phyloP scores from a whole-genome alignment of 164 flowering plant species.

The Platanus orientalis region DNA sequence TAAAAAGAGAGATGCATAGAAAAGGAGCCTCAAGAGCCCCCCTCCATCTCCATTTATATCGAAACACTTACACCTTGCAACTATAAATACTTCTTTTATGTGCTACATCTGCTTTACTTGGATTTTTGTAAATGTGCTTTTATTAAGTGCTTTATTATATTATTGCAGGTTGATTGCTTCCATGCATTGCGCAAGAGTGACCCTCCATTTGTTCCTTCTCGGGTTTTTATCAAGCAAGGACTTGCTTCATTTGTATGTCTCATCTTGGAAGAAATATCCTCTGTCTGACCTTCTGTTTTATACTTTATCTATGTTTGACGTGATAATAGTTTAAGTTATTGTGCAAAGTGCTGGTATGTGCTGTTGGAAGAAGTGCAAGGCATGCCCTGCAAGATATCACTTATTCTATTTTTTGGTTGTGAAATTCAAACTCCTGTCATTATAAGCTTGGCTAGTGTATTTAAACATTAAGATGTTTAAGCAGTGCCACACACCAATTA shows the following conservation, averaged over 20 bases:
- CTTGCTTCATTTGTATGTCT: conserved; percentile 80
- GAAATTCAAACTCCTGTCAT: background rate
- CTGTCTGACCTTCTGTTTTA: background rate
- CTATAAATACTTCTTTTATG: background rate
- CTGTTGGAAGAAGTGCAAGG: background rate
- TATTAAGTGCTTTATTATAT: conserved; percentile 6
- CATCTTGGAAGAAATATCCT: background rate
- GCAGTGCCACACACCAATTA: too few relatives aligned
- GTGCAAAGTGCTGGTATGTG: background rate
- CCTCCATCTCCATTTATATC: too few relatives aligned
- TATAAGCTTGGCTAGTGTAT: too few relatives aligned
- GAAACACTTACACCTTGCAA: too few relatives aligned
- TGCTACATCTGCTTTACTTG: background rate
- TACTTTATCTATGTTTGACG: background rate
- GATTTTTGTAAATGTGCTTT: background rate
- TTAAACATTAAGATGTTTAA: too few relatives aligned
- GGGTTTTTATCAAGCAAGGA: conserved; percentile 82
- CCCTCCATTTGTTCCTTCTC: conserved; percentile 82
- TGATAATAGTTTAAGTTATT: background rate
- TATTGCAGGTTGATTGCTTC: conserved; percentile 83
- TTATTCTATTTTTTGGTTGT: background rate
- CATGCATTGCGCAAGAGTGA: conserved; percentile 91
- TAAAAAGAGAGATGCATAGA: too few relatives aligned
- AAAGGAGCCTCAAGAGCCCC: too few relatives aligned
- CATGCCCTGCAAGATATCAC: background rate